Evolutionary conservation across 352 stramenopile genomes (phyloP).

Genomic region (Peronosclerospora sorghi): DNA sequence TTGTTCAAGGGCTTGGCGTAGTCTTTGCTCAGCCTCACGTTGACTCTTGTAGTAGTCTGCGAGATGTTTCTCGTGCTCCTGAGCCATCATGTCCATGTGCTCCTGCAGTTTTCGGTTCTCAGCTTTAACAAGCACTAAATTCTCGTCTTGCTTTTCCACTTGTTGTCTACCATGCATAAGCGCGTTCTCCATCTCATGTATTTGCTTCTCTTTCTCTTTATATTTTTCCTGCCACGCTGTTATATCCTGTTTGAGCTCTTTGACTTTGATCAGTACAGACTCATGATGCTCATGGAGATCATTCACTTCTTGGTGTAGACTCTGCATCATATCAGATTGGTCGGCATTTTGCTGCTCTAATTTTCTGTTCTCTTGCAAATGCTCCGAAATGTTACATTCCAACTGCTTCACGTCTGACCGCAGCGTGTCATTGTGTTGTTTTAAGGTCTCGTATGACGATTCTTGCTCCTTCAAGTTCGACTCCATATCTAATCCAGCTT

Average conservation of each 20-base stretch:
- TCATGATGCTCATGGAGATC: conserved; percentile 37
- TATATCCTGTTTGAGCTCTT: conserved; percentile 25
- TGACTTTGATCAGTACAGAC: conserved; percentile 18
- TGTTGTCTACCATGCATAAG: conserved; percentile 23
- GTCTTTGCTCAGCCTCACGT: conserved; percentile 22
- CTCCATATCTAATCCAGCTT: conserved; percentile 40
- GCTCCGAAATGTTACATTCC: conserved; percentile 25
- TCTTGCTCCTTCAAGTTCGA: conserved; percentile 34
- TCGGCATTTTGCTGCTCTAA: conserved; percentile 29
- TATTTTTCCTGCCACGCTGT: conserved; percentile 27
- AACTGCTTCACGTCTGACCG: conserved; percentile 35
- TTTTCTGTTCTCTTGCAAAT: conserved; percentile 33
- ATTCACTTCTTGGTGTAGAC: conserved; percentile 30
- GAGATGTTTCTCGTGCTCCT: conserved; percentile 46
- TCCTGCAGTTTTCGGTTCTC: conserved; percentile 37
- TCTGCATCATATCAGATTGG: conserved; percentile 26
- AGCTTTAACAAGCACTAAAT: conserved; percentile 28
- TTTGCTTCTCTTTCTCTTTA: conserved; percentile 23
- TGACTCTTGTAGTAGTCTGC: conserved; percentile 30
- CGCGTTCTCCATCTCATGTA: conserved; percentile 21
- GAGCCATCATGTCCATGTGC: conserved; percentile 24
- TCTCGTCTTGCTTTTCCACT: conserved; percentile 18
- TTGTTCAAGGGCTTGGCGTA: conserved; percentile 27
- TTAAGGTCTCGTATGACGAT: conserved; percentile 16
- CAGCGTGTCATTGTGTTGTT: conserved; percentile 32